Conservation (phyloP, 1,139 yeast genomes). For the Kluyveromyces sp. region DNA sequence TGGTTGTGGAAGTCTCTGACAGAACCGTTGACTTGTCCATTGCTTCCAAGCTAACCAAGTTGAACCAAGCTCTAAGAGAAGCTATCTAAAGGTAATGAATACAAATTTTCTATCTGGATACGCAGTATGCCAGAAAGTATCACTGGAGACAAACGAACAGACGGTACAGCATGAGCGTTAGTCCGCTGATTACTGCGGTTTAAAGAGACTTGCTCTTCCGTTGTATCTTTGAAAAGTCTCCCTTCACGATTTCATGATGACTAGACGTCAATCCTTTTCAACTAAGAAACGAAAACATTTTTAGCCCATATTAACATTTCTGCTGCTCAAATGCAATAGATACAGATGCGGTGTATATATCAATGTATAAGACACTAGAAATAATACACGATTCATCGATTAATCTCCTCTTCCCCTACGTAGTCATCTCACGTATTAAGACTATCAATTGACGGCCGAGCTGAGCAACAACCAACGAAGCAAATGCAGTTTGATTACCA, state of each 20-base stretch:
- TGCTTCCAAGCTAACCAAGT: conserved; percentile 74
- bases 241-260: conserved; percentile 7
- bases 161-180: background rate
- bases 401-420: background rate
- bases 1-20: conserved; percentile 94
- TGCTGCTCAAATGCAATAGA: conserved; percentile 2
- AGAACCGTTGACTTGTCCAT: conserved; percentile 92
- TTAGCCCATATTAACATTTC: conserved; percentile 3
- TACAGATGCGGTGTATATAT: background rate
- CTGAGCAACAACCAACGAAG: too few relatives aligned
- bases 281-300: background rate
- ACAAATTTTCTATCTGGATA: background rate
- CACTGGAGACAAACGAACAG: background rate
- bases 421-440: too few relatives aligned
- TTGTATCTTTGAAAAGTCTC: background rate
- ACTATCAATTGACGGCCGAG: too few relatives aligned
- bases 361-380: background rate
- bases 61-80: conserved; percentile 84
- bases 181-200: too few relatives aligned
- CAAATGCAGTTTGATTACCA: too few relatives aligned
- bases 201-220: background rate
- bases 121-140: background rate
- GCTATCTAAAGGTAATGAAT: conserved; percentile 45
- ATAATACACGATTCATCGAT: background rate
- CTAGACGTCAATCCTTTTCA: conserved; percentile 4